A percentile compares a stretch with the other conserved stretches of the same genome.
These are phyloP conservation scores for Aspergillus proliferans DNA, from an alignment of 2,329 filamentous ascomycete species.

Conservation along the genomic window DNA sequence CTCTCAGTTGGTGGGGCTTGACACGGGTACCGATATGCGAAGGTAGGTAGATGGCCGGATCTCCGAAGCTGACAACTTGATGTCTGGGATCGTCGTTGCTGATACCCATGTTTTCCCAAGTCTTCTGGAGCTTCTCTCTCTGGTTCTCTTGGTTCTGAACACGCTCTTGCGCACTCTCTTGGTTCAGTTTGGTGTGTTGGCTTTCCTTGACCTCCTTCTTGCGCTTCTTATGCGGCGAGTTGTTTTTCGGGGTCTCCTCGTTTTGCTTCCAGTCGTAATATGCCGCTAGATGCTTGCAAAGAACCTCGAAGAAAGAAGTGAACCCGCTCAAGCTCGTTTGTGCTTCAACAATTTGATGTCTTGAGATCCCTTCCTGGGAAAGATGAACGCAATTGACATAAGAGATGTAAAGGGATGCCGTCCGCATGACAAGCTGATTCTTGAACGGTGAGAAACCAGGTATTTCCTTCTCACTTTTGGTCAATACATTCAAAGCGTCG, in stretches of 20 bases:
- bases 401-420: slow-evolving; percentile 24
- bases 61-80: slow-evolving; percentile 41
- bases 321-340: slow-evolving; percentile 19
- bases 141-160: slow-evolving; percentile 51
- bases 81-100: slow-evolving; percentile 38
- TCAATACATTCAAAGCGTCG: slow-evolving; percentile 13
- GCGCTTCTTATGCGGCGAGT: slow-evolving; percentile 41
- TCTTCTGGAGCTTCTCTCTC: slow-evolving; percentile 26
- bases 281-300: slow-evolving; percentile 18
- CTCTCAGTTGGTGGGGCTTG: slow-evolving; percentile 73
- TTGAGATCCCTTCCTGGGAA: slow-evolving; percentile 14
- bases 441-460: slow-evolving; percentile 3
- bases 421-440: slow-evolving; percentile 17
- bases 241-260: slow-evolving; percentile 6
- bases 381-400: slow-evolving; percentile 24
- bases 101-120: slow-evolving; percentile 25
- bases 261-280: slow-evolving; percentile 11
- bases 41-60: slow-evolving; percentile 50
- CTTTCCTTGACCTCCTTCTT: slow-evolving; percentile 45
- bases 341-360: slow-evolving; percentile 16
- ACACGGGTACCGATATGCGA: slow-evolving; percentile 58
- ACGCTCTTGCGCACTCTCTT: slow-evolving; percentile 52
- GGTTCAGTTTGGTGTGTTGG: slow-evolving; percentile 46
- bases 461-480: slow-evolving; percentile 3
- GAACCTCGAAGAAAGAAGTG: slow-evolving; percentile 22